phyloP scores from a whole-genome alignment of 2,329 filamentous ascomycete species.

The Aspergillus flavus region DNA sequence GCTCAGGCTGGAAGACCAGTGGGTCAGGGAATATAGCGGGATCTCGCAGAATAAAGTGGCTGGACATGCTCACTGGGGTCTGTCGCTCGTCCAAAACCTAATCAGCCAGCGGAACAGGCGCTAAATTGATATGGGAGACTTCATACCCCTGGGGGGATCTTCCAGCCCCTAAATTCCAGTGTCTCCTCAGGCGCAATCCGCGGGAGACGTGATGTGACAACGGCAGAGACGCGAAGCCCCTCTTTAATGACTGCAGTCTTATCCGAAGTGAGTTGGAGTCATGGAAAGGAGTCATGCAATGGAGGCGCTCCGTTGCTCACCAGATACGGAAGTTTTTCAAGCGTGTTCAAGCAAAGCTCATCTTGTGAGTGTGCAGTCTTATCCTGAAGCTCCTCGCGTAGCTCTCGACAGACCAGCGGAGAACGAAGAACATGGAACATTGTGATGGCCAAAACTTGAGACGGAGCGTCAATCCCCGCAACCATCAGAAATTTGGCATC shows the following conservation, averaged over 20 bases:
- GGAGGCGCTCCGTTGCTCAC: conserved; percentile 2
- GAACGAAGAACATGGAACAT: conserved; percentile 20
- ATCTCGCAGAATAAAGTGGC: conserved; percentile 21
- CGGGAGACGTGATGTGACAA: conserved; percentile 24
- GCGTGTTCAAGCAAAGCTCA: background rate
- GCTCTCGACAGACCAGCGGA: conserved; percentile 1
- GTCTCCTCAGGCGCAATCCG: conserved; percentile 20
- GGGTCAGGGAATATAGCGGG: conserved; percentile 35
- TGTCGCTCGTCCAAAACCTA: background rate
- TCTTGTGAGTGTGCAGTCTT: background rate
- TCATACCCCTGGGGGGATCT: conserved; percentile 23
- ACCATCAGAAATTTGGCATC: conserved; percentile 22
- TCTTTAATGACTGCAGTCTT: conserved; percentile 33
- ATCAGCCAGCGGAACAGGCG: background rate
- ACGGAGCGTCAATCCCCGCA: conserved; percentile 19
- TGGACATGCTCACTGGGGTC: conserved; percentile 26
- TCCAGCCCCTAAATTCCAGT: conserved; percentile 18
- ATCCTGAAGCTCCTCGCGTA: conserved; percentile 13
- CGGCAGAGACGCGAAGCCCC: conserved; percentile 26
- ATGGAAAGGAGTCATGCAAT: background rate
- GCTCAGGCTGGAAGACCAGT: conserved; percentile 30
- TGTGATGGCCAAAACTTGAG: conserved; percentile 18
- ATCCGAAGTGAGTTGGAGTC: background rate
- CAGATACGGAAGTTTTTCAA: conserved; percentile 18
- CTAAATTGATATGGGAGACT: background rate